Evolutionary conservation across 1,284 basidiomycete species (phyloP), one percentile per base, ranked within the genome.

Genomic region (Ceratobasidium sp.): DNA sequence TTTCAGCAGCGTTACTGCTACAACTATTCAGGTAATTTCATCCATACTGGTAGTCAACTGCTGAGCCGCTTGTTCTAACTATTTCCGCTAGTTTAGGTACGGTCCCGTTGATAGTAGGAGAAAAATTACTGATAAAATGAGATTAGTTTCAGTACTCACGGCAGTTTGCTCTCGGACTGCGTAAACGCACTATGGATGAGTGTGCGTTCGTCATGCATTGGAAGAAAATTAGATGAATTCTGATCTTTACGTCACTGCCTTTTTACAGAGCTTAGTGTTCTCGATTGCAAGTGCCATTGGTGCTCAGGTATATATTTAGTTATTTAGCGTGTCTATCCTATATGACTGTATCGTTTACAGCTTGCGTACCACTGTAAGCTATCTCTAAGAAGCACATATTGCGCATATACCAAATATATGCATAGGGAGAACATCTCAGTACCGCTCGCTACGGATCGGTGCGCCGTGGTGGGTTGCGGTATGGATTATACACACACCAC

Each of bases 401-500:
- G 30, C 1, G 57, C 14, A 32, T 39, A 21, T 26, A 14, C 52
- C 30, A 8, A 21, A 5, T 21, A 9, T 14, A 41, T 12, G 10
- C 36, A 39, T n/a, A 73, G 72, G 72, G 73, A 48, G 70, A 18
- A 69, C 73, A 77, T 89, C 89, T 0, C 90, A 91, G 88, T 91
- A 91, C 74, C 85, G 86, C 36, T 87, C 85, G 8, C 86, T 86
- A 60, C 84, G 85, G 53, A 83, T 86, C 79, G 85, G 87, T 70
- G 88, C 91, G n/a, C 89, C 90, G 0, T 91, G 89, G 71, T 91
- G 89, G 89, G 89, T 92, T 34, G 80, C 89, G 67, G 90, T 91
- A 73, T 92, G 90, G 90, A 91, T 91, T 26, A 73, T 71, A 12
- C 61, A 71, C 18, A 73, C 71, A 43, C 74, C 74, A 1, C 32